Base-by-base conservation (phyloP, 2,329 filamentous ascomycete species). In the Trichoderma lentiforme region DNA sequence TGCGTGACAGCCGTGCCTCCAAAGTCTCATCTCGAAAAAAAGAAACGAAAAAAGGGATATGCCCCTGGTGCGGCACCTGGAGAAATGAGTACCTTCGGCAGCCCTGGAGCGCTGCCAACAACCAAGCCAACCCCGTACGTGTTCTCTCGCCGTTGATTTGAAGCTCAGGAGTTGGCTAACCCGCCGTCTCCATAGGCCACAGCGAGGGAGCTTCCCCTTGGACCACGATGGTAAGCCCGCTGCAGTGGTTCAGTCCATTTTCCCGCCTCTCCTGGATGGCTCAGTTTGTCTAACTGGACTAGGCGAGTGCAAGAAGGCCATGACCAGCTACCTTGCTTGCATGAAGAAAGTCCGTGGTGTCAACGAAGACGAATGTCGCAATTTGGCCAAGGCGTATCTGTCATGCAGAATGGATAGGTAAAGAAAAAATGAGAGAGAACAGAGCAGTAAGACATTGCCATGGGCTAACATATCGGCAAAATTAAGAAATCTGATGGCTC, bases 381-480 rank as follows among this genome's bases (percentile, higher is more conserved):
- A 89, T 78, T 83, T 98, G 70, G 95, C 95, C 73, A 98, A 98
- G 84, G 88, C 90, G 34, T 99, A 99, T 81, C 85, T 99, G 69
- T 85, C 89, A 64, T 99, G 96, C 82, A 90, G 96, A 63, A 99
- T 99, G 96, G 95, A 98, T 76, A 90, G 91, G 94, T 97, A 85
- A 80, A 91, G 68, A 24, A 21, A n/a, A 8, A 43, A 15, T 6
- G 11, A 43, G 36, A 43, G n/a, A 47, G 26, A 53, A n/a, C 47
- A 34, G 24, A 57, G 24, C 24, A 36, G 66, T 62, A 61, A 71
- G 69, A 28, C 66, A 36, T 32, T 34, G 30, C 21, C 30, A 51
- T 61, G 56, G 21, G 66, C 66, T 70, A 70, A 70, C 66, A 9
- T 36, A 43, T 65, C 12, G 28, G 21, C 70, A 53, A 30, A 56